Base-by-base conservation (phyloP, 805 yeast genomes). In the Jamesozyma spencerorum region DNA sequence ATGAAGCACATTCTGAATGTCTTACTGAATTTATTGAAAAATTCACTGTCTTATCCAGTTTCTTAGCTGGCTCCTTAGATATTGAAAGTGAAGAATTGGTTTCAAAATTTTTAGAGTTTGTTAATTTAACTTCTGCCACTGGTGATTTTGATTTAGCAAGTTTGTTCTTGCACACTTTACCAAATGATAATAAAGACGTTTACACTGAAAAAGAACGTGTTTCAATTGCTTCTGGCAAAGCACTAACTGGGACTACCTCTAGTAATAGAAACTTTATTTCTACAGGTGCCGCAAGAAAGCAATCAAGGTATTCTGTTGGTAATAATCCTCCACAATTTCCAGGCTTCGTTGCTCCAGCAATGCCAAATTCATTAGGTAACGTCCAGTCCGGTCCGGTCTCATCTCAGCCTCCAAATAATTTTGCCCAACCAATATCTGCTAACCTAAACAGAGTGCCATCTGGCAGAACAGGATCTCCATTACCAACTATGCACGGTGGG, bases 131-230 rank as follows among this genome's bases (percentile, higher is more conserved):
- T 42, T 81, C 95, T 3, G 77, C 86, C 20, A 78, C 72, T 55
- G 97, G 97, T 20, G 78, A 84, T 47, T 79, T 85, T 51, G 94
- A 81, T 8, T 66, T 90, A 49, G 97, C 97, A 1, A 72, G 69
- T 43, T 74, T 71, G 48, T 76, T 84, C 49, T 70, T 90, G 55
- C 68, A 69, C 34, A 68, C 81, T 45, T 68, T 92, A 53, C 95
- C 97, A 11, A 76, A 74, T 34, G 77, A 77, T 40, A 76, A 79
- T 50, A 83, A 81, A 34, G 85, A 80, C 19, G 79, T 82, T 37
- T 75, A 71, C 41, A 58, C 73, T 33, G 96, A 85, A 54, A 84
- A 80, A 60, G 88, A 84, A 47, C 79, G 98, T 51, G 79, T 90
- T 15, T 47, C 70, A 36, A 77, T 75, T 50, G 94, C 95, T 6